A percentile compares a stretch with the other conserved stretches of the same genome.
Conservation (phyloP, 176 grass and related monocot species). For the Chrysopogon serrulatus region DNA sequence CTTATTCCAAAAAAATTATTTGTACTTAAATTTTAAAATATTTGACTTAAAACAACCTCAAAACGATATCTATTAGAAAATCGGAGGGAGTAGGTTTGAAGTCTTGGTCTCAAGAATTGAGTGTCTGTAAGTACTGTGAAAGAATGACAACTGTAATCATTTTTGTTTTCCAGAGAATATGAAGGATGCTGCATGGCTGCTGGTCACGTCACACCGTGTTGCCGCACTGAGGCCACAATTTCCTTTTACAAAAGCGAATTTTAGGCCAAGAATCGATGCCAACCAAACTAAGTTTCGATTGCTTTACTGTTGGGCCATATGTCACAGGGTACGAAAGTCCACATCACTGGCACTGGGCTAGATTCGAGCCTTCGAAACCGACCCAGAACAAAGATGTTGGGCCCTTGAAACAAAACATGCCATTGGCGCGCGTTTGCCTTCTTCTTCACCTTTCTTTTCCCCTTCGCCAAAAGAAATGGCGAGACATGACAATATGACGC, state of each 20-base stretch:
- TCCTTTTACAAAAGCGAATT: not conserved
- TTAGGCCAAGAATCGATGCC: not conserved
- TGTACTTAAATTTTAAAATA: too few relatives aligned
- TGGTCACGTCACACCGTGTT: not conserved
- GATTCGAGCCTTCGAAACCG: not conserved
- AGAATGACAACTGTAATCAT: not conserved
- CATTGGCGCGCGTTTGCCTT: not conserved
- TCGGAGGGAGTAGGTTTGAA: too few relatives aligned
- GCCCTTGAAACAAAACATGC: not conserved
- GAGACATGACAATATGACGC: conserved; percentile 33
- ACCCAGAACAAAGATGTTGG: not conserved
- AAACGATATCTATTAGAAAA: too few relatives aligned
- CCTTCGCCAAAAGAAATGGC: not conserved
- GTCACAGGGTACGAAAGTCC: not conserved
- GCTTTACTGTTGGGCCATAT: not conserved
- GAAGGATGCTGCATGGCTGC: not conserved
- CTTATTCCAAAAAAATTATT: too few relatives aligned
- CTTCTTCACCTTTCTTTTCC: not conserved
- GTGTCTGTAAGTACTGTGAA: not conserved
- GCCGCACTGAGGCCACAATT: not conserved
- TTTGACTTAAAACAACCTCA: too few relatives aligned
- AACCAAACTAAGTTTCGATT: not conserved
- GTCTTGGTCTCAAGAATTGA: too few relatives aligned
- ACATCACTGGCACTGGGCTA: not conserved
- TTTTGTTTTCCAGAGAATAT: not conserved